Evolutionary conservation across 208 protist species (phyloP).

Genomic region (Crithidia thermophila): DNA sequence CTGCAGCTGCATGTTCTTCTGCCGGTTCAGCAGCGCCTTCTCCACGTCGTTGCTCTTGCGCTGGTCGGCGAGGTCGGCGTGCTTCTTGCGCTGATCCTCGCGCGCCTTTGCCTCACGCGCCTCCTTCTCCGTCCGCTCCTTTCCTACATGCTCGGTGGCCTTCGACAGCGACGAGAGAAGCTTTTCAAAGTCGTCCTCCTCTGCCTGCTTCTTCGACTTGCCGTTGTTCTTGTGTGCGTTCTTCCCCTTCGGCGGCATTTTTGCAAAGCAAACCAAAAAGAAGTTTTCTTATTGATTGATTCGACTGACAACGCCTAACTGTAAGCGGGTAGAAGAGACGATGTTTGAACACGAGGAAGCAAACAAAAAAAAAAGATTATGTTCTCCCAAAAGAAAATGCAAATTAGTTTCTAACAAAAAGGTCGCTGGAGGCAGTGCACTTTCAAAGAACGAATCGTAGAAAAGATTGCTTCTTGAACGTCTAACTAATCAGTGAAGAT

Average conservation of each 20-base stretch:
- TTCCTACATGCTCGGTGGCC: slow-evolving; percentile 56
- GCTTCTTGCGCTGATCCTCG: slow-evolving; percentile 42
- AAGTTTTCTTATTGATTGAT: slow-evolving; percentile 10
- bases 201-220: slow-evolving; percentile 57
- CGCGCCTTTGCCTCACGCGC: slow-evolving; percentile 44
- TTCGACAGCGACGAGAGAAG: slow-evolving; percentile 66
- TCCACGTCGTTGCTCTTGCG: slow-evolving; percentile 46
- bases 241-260: slow-evolving; percentile 37
- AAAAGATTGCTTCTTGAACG: too few species aligned
- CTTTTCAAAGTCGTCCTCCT: slow-evolving; percentile 76
- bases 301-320: too few species aligned
- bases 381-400: too few species aligned
- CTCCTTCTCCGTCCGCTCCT: slow-evolving; percentile 34
- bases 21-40: slow-evolving; percentile 50
- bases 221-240: slow-evolving; percentile 16
- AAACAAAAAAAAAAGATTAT: background rate
- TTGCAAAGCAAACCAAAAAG: slow-evolving; percentile 1
- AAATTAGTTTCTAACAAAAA: too few species aligned
- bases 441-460: too few species aligned
- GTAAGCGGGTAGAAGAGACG: too few species aligned
- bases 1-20: slow-evolving; percentile 70
- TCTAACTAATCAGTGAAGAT: too few species aligned
- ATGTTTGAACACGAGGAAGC: background rate
- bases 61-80: slow-evolving; percentile 48
- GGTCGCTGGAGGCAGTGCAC: too few species aligned